Base-by-base conservation (phyloP, 768 basidiomycete species). In the Candolleomyces aberdarensis region DNA sequence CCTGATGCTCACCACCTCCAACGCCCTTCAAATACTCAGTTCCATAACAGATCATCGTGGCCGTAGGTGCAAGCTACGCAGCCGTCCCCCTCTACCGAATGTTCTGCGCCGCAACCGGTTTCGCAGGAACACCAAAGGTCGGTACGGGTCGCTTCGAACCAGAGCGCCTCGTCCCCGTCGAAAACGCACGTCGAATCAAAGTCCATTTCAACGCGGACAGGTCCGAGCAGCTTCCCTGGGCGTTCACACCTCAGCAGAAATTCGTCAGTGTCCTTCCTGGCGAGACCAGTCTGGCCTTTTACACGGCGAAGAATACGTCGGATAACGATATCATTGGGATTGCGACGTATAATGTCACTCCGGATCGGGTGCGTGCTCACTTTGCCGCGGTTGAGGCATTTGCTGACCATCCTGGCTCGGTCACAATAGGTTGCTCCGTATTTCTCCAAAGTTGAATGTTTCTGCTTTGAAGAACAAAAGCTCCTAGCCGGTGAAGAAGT, bases 401-500 rank as follows among this genome's bases (percentile, higher is more conserved):
- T 44, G 47, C 52, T 55, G 10, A 10, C 17, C 44, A 20, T 13
- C 44, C 44, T n/a, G 13, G 41, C 11, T n/a, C 41, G 41, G 13
- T 43, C 48, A 6, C 14, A 57, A 19, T 69, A 98, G 96, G 84
- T 98, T 65, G 97, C 97, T 9, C 95, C 96, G 0, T 98, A 98
- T 74, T 99, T 99, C 70, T 94, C 96, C 55, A 99, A 99, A 77
- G 94, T 99, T 13, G 97, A 99, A 73, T 99, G 97, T 66, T 99
- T 99, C 79, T 99, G 97, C 75, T 99, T 99, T 66, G 97, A 99
- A 72, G 97, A 99, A 71, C 97, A 99, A 74, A 91, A 88, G 67
- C 84, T 99, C 10, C 79, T 97, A 26, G 95, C 96, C 0, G 89
- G 90, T 31, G 97, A 99, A 76, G 95, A 98, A 75, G 91, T 99